These are phyloP conservation scores for Mrakia frigida DNA, from an alignment of 768 basidiomycete species.

Conservation along the genomic window DNA sequence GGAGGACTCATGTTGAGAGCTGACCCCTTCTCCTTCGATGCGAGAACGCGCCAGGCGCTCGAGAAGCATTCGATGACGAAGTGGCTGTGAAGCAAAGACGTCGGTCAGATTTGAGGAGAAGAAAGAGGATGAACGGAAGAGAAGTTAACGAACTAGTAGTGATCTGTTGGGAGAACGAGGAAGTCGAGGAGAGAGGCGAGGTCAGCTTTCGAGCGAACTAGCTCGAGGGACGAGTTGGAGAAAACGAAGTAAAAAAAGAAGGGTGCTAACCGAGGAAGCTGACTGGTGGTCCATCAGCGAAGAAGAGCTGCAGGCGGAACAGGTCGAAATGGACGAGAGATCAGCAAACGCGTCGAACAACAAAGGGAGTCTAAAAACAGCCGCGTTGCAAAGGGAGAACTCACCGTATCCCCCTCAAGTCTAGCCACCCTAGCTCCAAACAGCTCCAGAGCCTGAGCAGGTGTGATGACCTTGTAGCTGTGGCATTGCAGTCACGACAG, in stretches of 20 bases:
- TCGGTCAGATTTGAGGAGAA: neutral
- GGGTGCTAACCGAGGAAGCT: conserved; percentile 24
- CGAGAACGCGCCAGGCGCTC: conserved; percentile 22
- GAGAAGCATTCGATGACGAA: conserved; percentile 30
- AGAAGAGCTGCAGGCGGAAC: conserved; percentile 4
- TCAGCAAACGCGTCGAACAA: neutral
- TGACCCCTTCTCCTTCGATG: neutral
- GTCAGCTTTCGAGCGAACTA: neutral
- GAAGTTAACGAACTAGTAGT: conserved; percentile 16
- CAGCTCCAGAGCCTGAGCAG: conserved; percentile 1
- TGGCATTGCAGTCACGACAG: neutral
- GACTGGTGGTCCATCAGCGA: conserved; percentile 24
- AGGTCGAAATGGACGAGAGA: neutral
- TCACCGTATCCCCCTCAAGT: conserved; percentile 22
- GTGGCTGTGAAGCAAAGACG: neutral
- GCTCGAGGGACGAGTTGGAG: neutral
- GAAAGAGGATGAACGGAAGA: neutral
- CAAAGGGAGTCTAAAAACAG: neutral
- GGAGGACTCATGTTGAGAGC: conserved; percentile 17
- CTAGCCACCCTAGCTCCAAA: conserved; percentile 16
- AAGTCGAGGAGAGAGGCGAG: neutral
- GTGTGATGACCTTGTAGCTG: conserved; percentile 25
- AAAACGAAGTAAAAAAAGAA: neutral
- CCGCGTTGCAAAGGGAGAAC: neutral
- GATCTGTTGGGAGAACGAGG: conserved; percentile 3